phyloP scores from a whole-genome alignment of 2,329 filamentous ascomycete genomes.

The Myriangium duriaei region DNA sequence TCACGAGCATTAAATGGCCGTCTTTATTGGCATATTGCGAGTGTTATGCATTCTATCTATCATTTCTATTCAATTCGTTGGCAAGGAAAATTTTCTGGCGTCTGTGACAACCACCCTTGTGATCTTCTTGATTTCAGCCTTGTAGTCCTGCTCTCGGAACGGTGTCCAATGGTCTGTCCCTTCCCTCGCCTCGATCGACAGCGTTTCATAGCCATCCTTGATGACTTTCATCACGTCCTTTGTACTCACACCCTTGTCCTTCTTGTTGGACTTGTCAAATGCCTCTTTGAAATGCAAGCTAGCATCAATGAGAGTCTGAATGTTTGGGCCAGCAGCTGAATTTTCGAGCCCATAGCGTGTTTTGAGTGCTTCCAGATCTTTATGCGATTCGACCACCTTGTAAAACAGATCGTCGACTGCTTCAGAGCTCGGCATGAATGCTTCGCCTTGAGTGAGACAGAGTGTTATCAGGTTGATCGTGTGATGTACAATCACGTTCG shows the following conservation, averaged over 20 bases:
- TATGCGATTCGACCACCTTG: constrained; percentile 87
- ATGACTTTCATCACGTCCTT: constrained; percentile 81
- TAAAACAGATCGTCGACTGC: constrained; percentile 97
- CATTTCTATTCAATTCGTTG: no score
- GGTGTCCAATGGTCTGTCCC: constrained; percentile 74
- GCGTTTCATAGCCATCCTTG: constrained; percentile 88
- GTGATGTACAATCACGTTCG: constrained; percentile 61
- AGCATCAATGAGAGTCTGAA: constrained; percentile 73
- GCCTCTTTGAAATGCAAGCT: constrained; percentile 78
- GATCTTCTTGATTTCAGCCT: constrained; percentile 74
- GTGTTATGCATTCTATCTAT: no score
- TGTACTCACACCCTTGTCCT: constrained; percentile 61
- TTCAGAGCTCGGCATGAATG: constrained; percentile 74
- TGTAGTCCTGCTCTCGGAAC: constrained; percentile 79
- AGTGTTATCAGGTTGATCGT: constrained; percentile 75
- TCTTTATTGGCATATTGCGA: no score
- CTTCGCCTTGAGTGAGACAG: constrained; percentile 73
- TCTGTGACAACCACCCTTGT: constrained; percentile 67
- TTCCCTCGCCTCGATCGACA: constrained; percentile 82
- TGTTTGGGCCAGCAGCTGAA: constrained; percentile 24
- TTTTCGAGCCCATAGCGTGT: constrained; percentile 51
- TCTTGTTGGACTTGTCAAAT: constrained; percentile 47
- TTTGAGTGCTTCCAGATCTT: constrained; percentile 69
- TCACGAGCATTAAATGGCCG: no score
- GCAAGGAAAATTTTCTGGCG: constrained; percentile 31